These are phyloP conservation scores for Blumeriella jaapii DNA, from an alignment of 2,329 filamentous ascomycete species.

Conservation along the genomic window DNA sequence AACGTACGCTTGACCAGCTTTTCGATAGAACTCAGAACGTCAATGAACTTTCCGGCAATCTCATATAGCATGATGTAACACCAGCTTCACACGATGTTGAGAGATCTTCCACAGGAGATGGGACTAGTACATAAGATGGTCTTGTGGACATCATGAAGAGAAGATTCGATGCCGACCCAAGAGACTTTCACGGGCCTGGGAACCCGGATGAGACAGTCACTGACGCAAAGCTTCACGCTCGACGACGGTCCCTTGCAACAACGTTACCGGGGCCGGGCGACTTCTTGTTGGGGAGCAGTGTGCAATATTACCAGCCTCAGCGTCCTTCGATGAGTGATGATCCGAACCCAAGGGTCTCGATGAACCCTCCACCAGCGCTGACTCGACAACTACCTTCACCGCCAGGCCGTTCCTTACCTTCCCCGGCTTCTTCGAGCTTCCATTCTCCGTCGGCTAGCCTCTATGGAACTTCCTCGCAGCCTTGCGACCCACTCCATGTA, in stretches of 20 bases:
- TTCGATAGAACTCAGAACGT: slow-evolving; percentile 22
- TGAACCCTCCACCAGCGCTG: slow-evolving; percentile 24
- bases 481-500: slow-evolving; percentile 11
- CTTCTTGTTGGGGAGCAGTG: slow-evolving; percentile 15
- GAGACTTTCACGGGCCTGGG: slow-evolving; percentile 9
- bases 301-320: slow-evolving; percentile 14
- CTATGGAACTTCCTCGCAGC: slow-evolving; percentile 15
- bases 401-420: slow-evolving; percentile 22
- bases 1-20: slow-evolving; percentile 22
- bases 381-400: slow-evolving; percentile 25
- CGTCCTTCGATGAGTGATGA: slow-evolving; percentile 7
- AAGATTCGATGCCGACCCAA: slow-evolving; percentile 15
- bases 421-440: slow-evolving; percentile 23
- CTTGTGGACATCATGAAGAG: slow-evolving; percentile 21
- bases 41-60: slow-evolving; percentile 23
- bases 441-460: slow-evolving; percentile 21
- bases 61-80: slow-evolving; percentile 19
- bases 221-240: slow-evolving; percentile 16
- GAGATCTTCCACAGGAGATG: slow-evolving; percentile 8
- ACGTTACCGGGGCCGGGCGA: slow-evolving; percentile 14
- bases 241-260: slow-evolving; percentile 14
- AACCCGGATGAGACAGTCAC: slow-evolving; percentile 11
- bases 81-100: slow-evolving; percentile 6
- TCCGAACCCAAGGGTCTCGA: slow-evolving; percentile 14
- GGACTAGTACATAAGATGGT: slow-evolving; percentile 12